These are phyloP conservation scores for Oryza brachyantha DNA, from an alignment of 176 grass and related monocot species.

Conservation along the genomic window DNA sequence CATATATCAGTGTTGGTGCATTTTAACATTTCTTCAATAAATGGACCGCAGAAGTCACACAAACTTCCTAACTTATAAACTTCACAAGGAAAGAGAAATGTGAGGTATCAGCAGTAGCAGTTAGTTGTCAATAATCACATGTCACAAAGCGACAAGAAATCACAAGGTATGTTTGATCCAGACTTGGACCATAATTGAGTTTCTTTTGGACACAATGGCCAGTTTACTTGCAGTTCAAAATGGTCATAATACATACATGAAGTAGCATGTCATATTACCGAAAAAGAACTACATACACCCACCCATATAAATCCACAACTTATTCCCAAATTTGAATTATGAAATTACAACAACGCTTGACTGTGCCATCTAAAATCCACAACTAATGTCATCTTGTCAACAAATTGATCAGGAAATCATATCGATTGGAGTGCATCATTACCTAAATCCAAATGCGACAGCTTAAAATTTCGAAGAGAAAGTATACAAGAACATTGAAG, in stretches of 20 bases:
- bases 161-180: background rate
- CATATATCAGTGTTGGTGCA: background rate
- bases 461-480: background rate
- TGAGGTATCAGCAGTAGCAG: background rate
- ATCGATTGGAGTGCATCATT: background rate
- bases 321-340: background rate
- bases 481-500: background rate
- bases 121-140: conserved; percentile 6
- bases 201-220: background rate
- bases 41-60: background rate
- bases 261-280: background rate
- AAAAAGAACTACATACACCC: background rate
- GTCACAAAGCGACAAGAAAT: background rate
- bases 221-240: background rate
- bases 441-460: background rate
- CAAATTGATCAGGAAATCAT: background rate
- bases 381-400: background rate
- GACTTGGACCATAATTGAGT: background rate
- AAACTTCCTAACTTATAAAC: background rate
- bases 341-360: background rate
- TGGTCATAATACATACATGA: background rate
- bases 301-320: background rate
- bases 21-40: background rate
- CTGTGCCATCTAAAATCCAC: background rate
- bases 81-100: background rate